These are phyloP conservation scores for Pythium aphanidermatum DNA, from an alignment of 352 stramenopile species.

Conservation along the genomic window DNA sequence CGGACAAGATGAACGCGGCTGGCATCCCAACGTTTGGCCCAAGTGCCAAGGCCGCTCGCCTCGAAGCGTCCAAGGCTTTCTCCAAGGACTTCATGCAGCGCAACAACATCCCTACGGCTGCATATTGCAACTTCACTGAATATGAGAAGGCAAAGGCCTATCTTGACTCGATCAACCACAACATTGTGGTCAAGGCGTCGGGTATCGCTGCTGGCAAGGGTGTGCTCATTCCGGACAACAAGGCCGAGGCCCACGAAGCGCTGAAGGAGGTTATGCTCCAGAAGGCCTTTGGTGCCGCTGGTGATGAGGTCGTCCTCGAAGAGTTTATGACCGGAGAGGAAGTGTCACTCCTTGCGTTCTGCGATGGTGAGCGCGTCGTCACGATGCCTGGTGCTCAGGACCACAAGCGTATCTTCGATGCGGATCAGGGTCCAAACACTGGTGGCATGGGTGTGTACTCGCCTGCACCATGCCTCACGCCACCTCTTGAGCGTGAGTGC, in stretches of 20 bases:
- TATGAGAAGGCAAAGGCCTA: conserved; percentile 89
- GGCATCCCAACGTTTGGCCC: conserved; percentile 96
- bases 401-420: conserved; percentile 98
- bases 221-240: conserved; percentile 94
- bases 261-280: conserved; percentile 97
- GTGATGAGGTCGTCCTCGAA: conserved; percentile 97
- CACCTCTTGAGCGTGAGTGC: conserved; percentile 89
- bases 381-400: conserved; percentile 98
- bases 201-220: conserved; percentile 99
- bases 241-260: conserved; percentile 89
- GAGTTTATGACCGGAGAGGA: conserved; percentile 98
- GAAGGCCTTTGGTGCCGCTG: conserved; percentile 93
- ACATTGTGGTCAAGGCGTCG: conserved; percentile 99
- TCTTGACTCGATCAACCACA: conserved; percentile 90
- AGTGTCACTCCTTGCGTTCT: conserved; percentile 97
- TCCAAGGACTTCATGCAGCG: conserved; percentile 99
- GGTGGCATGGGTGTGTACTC: conserved; percentile 99
- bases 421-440: conserved; percentile 98
- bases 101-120: conserved; percentile 96
- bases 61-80: conserved; percentile 99
- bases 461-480: conserved; percentile 94
- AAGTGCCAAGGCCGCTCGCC: conserved; percentile 88
- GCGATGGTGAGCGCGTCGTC: conserved; percentile 93
- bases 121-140: conserved; percentile 96
- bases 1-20: conserved; percentile 90